A percentile compares a stretch with the other conserved stretches of the same genome.
phyloP scores from a whole-genome alignment of 441 rosid species.

The Euphorbia celastroides region DNA sequence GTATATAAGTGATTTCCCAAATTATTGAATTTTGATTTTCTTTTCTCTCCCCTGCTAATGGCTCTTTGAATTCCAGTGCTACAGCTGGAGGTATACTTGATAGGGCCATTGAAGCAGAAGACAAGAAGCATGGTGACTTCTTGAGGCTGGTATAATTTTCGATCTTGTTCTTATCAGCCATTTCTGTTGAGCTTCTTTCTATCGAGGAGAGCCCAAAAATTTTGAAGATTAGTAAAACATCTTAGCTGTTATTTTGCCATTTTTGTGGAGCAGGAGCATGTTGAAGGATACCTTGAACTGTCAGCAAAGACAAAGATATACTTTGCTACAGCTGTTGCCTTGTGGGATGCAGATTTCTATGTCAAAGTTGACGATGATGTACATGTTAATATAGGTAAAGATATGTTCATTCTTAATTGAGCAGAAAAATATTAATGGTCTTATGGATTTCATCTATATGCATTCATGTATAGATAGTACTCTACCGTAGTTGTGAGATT shows the following conservation, averaged over 20 bases:
- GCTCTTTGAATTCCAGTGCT: conserved; percentile 47
- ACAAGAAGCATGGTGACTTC: conserved; percentile 74
- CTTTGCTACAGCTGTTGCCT: conserved; percentile 77
- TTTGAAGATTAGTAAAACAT: neutral
- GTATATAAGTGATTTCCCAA: too few species aligned
- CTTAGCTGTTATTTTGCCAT: conserved; percentile 3
- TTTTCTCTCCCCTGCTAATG: too few species aligned
- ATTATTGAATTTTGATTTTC: too few species aligned
- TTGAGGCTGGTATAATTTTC: conserved; percentile 66
- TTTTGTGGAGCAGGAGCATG: conserved; percentile 59
- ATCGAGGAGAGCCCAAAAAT: neutral
- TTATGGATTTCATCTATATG: neutral
- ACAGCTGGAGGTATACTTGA: conserved; percentile 90
- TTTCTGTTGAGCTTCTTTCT: conserved; percentile 1
- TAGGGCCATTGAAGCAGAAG: conserved; percentile 92
- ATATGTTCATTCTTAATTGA: neutral
- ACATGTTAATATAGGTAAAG: conserved; percentile 88
- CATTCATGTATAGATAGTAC: neutral
- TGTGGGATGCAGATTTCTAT: conserved; percentile 97
- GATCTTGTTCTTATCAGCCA: neutral
- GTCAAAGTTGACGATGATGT: conserved; percentile 98
- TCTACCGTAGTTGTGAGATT: neutral
- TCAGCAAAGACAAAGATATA: conserved; percentile 35
- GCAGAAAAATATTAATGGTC: neutral
- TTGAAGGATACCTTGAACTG: conserved; percentile 75